Evolutionary conservation across 129 eudicot species (phyloP).

Genomic region (Flaveria ramosissima): DNA sequence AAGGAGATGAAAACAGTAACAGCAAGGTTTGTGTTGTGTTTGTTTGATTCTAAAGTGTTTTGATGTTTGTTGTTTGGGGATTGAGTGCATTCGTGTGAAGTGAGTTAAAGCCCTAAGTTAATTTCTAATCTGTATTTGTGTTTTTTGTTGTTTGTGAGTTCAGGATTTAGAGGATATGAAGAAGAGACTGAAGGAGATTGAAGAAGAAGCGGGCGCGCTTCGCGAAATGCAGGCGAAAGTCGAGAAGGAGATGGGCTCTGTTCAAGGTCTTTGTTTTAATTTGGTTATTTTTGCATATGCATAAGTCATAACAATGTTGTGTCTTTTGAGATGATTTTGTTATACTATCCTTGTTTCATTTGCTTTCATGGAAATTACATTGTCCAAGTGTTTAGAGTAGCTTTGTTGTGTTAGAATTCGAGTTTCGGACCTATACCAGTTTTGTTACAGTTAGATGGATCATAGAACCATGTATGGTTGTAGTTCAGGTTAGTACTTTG

Average conservation of each 20-base stretch:
- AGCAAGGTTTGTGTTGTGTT: conserved; percentile 38
- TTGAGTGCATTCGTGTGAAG: conserved; percentile 30
- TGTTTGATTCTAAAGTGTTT: conserved; percentile 3
- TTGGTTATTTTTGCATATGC: neutral
- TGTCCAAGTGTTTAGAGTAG: neutral
- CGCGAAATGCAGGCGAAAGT: conserved; percentile 82
- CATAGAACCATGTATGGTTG: neutral
- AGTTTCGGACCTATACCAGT: neutral
- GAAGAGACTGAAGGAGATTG: conserved; percentile 73
- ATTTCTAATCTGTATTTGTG: neutral
- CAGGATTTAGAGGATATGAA: conserved; percentile 72
- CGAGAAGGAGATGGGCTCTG: conserved; percentile 67
- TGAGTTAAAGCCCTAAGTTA: conserved; percentile 38
- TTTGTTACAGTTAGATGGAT: neutral
- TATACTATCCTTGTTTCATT: neutral
- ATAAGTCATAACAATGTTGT: neutral
- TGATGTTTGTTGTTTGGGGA: neutral
- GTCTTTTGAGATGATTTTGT: conserved; percentile 18
- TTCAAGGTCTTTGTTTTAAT: conserved; percentile 48
- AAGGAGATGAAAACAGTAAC: conserved; percentile 44
- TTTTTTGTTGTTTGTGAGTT: conserved; percentile 1
- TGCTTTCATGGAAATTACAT: neutral
- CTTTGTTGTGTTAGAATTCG: neutral
- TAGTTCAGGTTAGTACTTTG: neutral
- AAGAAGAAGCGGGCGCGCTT: conserved; percentile 81